A percentile compares a stretch with the other conserved stretches of the same genome.
phyloP scores from a whole-genome alignment of 352 stramenopile species.

The Globisporangium uncinulatum region DNA sequence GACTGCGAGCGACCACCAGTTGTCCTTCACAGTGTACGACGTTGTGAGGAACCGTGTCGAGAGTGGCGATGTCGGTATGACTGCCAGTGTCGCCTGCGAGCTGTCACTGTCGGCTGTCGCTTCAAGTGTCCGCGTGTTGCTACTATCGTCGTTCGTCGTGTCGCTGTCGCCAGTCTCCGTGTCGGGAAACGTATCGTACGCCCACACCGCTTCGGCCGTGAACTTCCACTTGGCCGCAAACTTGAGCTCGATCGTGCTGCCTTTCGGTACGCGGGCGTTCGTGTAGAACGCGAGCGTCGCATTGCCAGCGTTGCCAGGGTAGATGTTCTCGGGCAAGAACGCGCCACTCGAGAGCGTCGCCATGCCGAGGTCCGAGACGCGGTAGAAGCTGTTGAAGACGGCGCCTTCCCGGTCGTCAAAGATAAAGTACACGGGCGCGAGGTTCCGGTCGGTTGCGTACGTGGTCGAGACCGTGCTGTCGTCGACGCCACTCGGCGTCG shows the following conservation, averaged over 20 bases:
- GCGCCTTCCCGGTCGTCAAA: slow-evolving; percentile 60
- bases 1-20: slow-evolving; percentile 43
- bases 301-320: slow-evolving; percentile 74
- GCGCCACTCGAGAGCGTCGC: slow-evolving; percentile 59
- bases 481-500: slow-evolving; percentile 55
- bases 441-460: slow-evolving; percentile 48
- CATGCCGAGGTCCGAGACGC: slow-evolving; percentile 33
- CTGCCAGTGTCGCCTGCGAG: too few species aligned
- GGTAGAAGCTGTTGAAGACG: slow-evolving; percentile 67
- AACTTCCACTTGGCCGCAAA: slow-evolving; percentile 68
- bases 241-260: slow-evolving; percentile 45
- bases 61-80: background rate
- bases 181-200: slow-evolving; percentile 31
- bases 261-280: slow-evolving; percentile 42
- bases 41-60: slow-evolving; percentile 6
- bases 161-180: background rate
- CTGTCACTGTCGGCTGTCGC: background rate
- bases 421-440: slow-evolving; percentile 71
- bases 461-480: slow-evolving; percentile 24
- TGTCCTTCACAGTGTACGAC: slow-evolving; percentile 8
- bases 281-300: slow-evolving; percentile 75
- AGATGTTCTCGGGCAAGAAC: slow-evolving; percentile 82
- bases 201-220: slow-evolving; percentile 37
- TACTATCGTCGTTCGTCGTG: background rate
- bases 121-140: background rate